Percentiles rank a stretch among this genome's conserved stretches.
phyloP scores from a whole-genome alignment of 2,329 filamentous ascomycete species.

The Chrysoporthe puriensis region DNA sequence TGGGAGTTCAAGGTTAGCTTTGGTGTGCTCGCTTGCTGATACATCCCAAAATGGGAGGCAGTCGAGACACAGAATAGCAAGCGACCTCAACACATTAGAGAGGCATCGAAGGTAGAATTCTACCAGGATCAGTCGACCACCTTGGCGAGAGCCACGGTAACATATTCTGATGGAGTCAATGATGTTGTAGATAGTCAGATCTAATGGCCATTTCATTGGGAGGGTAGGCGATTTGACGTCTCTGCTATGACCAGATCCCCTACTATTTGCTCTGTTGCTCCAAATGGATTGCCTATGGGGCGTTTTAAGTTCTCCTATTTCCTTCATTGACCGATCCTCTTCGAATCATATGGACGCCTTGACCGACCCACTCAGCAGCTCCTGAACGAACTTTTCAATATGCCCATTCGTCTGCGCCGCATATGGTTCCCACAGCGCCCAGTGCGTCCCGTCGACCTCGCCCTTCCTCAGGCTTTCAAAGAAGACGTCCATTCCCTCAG shows the following conservation, averaged over 20 bases:
- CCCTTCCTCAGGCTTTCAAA: slow-evolving; percentile 67
- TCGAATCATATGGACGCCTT: slow-evolving; percentile 43
- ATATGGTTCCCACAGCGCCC: slow-evolving; percentile 72
- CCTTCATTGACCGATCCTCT: neutral
- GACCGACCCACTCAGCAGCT: slow-evolving; percentile 43
- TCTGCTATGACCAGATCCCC: neutral
- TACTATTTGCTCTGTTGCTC: neutral
- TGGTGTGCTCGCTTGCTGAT: too few species aligned
- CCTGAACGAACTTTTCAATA: slow-evolving; percentile 69
- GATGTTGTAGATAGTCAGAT: neutral
- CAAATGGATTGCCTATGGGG: neutral
- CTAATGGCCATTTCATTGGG: neutral
- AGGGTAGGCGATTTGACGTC: too few species aligned
- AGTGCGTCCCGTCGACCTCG: slow-evolving; percentile 75
- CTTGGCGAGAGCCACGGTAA: neutral
- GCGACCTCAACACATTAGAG: too few species aligned
- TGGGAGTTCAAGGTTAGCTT: too few species aligned
- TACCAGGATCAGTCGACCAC: too few species aligned
- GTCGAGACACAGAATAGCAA: too few species aligned
- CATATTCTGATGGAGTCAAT: neutral
- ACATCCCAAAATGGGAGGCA: too few species aligned
- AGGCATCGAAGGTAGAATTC: too few species aligned
- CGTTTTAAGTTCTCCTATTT: neutral
- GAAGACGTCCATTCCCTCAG: slow-evolving; percentile 69
- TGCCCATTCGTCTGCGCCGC: slow-evolving; percentile 69